Evolutionary conservation across 2,329 filamentous ascomycete species (phyloP), one percentile per base, ranked within the genome.

Genomic region (Exophiala oligosperma): DNA sequence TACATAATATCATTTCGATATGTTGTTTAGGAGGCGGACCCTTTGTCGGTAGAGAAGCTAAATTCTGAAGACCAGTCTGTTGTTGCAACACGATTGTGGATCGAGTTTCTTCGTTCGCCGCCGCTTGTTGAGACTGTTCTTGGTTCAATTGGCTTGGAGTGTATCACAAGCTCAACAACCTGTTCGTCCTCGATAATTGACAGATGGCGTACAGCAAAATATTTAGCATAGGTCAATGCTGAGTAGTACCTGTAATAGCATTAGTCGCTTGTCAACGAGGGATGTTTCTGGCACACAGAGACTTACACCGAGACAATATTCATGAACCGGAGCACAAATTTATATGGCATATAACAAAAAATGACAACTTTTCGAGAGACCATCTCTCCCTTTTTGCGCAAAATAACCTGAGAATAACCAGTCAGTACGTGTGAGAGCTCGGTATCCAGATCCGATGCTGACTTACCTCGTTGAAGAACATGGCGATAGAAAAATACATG

Each of bases 61-160:
- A 35, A 35, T 35, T 78, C 14, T 80, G 81, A 12, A 75, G 41
- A 26, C 41, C 41, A 44, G 41, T 80, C 44, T 81, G 78, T 1
- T 81, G 82, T 6, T 79, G 79, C 51, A 81, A 81, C 6, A 81
- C 84, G 57, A 75, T 79, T 2, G 79, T 82, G 52, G 82, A 81
- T 17, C 9, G 41, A 12, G 14, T 44, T 26, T 44, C 41, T 44
- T 44, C 8, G n/a, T 44, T 44, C 41, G 2, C 41, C 41, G 14
- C 5, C 41, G n/a, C 24, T 44, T 44, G 41, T 44, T 44, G 41
- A 44, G 14, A 2, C 14, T 11, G 7, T 12, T 17, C 14, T n/a
- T 12, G 41, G 14, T 2, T 9, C 32, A 2, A 9, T 9, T 8
- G 32, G 32, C 29, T 53, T 53, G 14, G 50, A 53, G 4, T 44